phyloP scores from a whole-genome alignment of 306 rosid species.

The Sicyos edulis region DNA sequence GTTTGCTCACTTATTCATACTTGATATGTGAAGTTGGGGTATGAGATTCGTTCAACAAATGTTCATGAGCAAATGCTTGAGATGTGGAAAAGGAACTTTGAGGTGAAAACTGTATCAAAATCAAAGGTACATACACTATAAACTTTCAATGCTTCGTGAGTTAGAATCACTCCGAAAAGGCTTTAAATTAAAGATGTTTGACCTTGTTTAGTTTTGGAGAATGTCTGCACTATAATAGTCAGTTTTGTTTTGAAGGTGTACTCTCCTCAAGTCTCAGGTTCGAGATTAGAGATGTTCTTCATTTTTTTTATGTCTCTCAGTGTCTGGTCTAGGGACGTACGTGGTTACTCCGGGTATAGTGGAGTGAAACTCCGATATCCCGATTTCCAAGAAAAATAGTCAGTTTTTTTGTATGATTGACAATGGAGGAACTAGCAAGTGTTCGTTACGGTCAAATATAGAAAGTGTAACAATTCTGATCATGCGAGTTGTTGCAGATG shows the following conservation, averaged over 20 bases:
- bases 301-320: too few species aligned
- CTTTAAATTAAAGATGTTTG: not conserved
- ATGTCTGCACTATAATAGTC: too few species aligned
- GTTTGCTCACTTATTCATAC: constrained; percentile 15
- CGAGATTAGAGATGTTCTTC: too few species aligned
- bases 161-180: not conserved
- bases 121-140: constrained; percentile 63
- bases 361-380: too few species aligned
- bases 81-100: constrained; percentile 73
- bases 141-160: not conserved
- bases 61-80: constrained; percentile 93
- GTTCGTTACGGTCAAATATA: not conserved
- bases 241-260: too few species aligned
- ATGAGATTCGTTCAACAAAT: constrained; percentile 70
- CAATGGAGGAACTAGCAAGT: not conserved
- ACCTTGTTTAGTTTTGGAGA: not conserved
- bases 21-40: constrained; percentile 61
- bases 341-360: too few species aligned
- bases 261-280: too few species aligned
- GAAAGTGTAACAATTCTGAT: not conserved
- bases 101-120: constrained; percentile 64
- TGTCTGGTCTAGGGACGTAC: too few species aligned
- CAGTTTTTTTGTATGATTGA: not conserved
- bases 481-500: constrained; percentile 51
- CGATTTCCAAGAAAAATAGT: too few species aligned